Conservation (phyloP, 2,329 filamentous ascomycete species). For the Colletotrichum lindemuthianum region DNA sequence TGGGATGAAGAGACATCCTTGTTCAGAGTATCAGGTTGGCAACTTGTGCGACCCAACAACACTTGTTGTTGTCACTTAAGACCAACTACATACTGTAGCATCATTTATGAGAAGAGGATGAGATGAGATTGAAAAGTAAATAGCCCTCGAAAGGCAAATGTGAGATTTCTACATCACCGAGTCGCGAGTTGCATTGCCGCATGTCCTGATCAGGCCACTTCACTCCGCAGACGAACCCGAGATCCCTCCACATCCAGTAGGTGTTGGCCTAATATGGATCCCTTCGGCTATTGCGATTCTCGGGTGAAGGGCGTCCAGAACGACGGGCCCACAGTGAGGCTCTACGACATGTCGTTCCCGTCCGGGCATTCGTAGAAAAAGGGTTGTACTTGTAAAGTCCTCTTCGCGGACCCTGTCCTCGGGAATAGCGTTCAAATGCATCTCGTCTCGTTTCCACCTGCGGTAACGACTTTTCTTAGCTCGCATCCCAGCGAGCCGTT, state of each 20-base stretch:
- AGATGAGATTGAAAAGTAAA: not conserved
- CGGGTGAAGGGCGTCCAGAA: constrained; percentile 31
- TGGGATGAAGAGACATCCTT: constrained; percentile 13
- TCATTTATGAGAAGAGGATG: not conserved
- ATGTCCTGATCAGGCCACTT: constrained; percentile 27
- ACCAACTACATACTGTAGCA: not conserved
- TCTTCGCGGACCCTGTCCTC: constrained; percentile 10
- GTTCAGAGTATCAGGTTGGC: constrained; percentile 1
- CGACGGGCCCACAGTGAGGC: constrained; percentile 30
- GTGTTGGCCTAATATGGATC: constrained; percentile 23
- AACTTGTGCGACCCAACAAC: constrained; percentile 2
- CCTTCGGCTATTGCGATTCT: constrained; percentile 33
- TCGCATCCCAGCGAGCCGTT: constrained; percentile 7
- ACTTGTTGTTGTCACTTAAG: not conserved
- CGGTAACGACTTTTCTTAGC: not conserved
- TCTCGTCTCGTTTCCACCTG: constrained; percentile 6
- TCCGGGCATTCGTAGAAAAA: constrained; percentile 17
- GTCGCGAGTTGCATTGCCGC: constrained; percentile 1
- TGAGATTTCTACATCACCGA: constrained; percentile 1
- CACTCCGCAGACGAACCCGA: constrained; percentile 23
- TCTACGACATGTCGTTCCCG: constrained; percentile 26
- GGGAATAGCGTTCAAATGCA: constrained; percentile 18
- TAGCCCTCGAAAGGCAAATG: not conserved
- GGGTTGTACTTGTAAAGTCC: not conserved
- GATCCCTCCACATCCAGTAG: constrained; percentile 26